phyloP scores from a whole-genome alignment of 495 filamentous ascomycete species.

The Penicillium lividum region DNA sequence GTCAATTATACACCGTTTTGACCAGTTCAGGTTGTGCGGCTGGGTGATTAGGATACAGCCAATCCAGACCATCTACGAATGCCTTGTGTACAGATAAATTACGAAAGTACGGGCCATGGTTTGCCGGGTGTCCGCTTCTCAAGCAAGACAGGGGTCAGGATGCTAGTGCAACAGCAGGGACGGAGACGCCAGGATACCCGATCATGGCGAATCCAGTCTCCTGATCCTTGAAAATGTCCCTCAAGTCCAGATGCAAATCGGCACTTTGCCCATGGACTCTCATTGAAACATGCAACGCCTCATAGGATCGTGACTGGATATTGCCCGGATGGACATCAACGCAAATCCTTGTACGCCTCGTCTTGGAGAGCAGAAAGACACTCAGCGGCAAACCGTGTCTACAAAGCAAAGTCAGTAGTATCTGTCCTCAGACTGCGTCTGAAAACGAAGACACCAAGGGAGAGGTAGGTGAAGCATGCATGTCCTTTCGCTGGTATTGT shows the following conservation, averaged over 20 bases:
- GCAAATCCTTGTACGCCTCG: not conserved
- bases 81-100: not conserved
- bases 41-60: not conserved
- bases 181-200: not conserved
- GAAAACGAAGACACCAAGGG: conserved; percentile 14
- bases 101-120: not conserved
- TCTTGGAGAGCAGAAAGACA: not conserved
- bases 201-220: not conserved
- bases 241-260: not conserved
- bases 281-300: not conserved
- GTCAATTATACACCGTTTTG: no score
- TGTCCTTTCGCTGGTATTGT: conserved; percentile 57
- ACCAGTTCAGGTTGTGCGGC: not conserved
- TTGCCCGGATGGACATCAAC: not conserved
- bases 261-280: not conserved
- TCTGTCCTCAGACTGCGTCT: conserved; percentile 12
- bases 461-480: conserved; percentile 33
- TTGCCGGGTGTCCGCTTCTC: not conserved
- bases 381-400: conserved; percentile 23
- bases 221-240: not conserved
- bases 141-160: not conserved
- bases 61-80: not conserved
- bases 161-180: not conserved
- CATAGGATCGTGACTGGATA: not conserved
- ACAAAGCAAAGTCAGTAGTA: conserved; percentile 21